Evolutionary conservation across 768 basidiomycete genomes (phyloP), one percentile per base, ranked within the genome.

Genomic region (Roridomyces roridus): DNA sequence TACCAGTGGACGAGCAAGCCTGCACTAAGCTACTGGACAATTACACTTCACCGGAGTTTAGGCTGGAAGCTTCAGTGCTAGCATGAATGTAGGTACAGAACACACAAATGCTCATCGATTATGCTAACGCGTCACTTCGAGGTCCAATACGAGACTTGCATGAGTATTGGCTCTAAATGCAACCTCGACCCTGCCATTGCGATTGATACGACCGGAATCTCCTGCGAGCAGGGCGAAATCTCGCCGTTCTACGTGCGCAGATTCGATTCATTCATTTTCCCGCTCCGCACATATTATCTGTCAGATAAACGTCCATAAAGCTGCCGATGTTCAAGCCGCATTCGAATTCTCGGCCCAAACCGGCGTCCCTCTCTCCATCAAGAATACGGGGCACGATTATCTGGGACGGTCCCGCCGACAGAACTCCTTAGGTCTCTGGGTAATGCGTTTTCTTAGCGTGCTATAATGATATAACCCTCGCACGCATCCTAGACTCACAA

Each of bases 371-470:
- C 49, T 71, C 4, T 65, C 64, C 3, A 68, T 71, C 51, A 71
- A 71, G 41, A 71, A 71, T 43, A 65, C 68, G 0, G 70, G 70
- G 5, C 70, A 71, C 37, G 70, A 71, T 48, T 66, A 61, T 50
- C 59, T 65, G 42, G 70, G 70, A 10, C 64, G 68, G 6, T 67
- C 69, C 6, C 59, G 41, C 40, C 51, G 51, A 11, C 62, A 46
- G 14, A 49, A 62, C 18, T 67, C 68, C 10, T 46, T 71, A 12
- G 60, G 55, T 4, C 60, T 71, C n/a, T 71, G 67, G 67, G 68
- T 69, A n/a, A n/a, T n/a, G n/a, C n/a, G n/a, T n/a, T n/a, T n/a
- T n/a, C n/a, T n/a, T n/a, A n/a, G 29, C n/a, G 58, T 20, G 5
- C 18, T 5, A 20, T 26, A n/a, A 18, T 47, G 8, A 2, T 34